A percentile compares a stretch with the other conserved stretches of the same genome.
phyloP scores from a whole-genome alignment of 2,329 filamentous ascomycete species.

The Onygena corvina region DNA sequence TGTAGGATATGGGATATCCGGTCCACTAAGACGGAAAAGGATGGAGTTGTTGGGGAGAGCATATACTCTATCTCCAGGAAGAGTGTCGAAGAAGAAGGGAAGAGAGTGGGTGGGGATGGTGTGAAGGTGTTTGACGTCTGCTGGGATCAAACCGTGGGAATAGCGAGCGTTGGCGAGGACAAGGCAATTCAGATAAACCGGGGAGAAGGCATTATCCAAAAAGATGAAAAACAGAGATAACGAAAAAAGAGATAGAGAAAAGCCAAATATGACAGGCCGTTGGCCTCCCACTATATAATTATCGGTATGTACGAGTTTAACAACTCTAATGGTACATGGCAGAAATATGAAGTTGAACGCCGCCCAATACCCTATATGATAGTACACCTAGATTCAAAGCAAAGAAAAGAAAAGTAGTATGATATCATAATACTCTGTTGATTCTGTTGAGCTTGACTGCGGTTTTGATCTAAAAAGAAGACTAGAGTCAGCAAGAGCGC shows the following conservation, averaged over 20 bases:
- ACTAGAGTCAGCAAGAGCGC: conserved; percentile 14
- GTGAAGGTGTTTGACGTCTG: conserved; percentile 79
- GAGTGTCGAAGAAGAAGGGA: conserved; percentile 52
- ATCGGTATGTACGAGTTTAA: neutral
- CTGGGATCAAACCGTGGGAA: conserved; percentile 78
- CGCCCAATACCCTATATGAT: neutral
- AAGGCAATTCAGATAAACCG: conserved; percentile 87
- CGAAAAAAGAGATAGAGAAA: conserved; percentile 14
- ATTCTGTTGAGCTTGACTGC: conserved; percentile 48
- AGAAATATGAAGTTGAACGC: neutral
- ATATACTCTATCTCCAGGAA: conserved; percentile 68
- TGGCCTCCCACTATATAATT: neutral
- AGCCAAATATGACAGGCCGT: neutral
- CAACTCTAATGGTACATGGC: conserved; percentile 1
- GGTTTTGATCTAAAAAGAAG: conserved; percentile 46
- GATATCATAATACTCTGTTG: conserved; percentile 36
- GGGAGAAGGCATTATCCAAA: conserved; percentile 41
- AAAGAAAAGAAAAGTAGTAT: neutral
- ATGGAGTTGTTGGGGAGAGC: conserved; percentile 54
- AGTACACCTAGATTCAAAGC: neutral
- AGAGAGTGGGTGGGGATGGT: conserved; percentile 61
- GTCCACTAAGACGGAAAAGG: conserved; percentile 48
- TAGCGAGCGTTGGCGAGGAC: conserved; percentile 86
- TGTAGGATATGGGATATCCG: conserved; percentile 90
- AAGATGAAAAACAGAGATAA: conserved; percentile 20